Evolutionary conservation across 768 basidiomycete genomes (phyloP), one percentile per base, ranked within the genome.

Genomic region (Lactarius quietus): DNA sequence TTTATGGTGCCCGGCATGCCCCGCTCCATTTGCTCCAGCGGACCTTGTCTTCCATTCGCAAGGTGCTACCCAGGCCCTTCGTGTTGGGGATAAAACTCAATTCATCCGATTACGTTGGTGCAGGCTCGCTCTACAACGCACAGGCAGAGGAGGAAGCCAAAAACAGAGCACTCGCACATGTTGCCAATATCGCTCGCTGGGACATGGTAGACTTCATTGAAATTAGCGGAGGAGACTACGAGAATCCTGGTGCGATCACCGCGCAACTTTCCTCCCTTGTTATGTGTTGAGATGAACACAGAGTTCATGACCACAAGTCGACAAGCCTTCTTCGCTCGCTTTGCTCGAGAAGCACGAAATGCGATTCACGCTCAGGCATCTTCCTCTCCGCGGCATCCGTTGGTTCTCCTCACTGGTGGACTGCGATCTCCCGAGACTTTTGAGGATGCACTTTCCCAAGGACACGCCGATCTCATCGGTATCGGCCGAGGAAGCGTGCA

Each of bases 161-260:
- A 53, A 66, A 69, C 8, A 77, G 81, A 29, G 87, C 87, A 1
- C 74, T 93, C 3, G 74, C 80, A 26, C 87, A 94, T 70, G 77
- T 93, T 15, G 74, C 76, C 20, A 73, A 80, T 43, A 84, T 94
- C 33, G 83, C 87, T 0, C 72, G 74, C 43, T 92, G 91, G 86
- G 81, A 81, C 1, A 75, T 77, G 20, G 71, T 95, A 6, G 93
- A 96, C 73, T 89, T 93, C 71, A 85, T 96, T 58, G 93, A 96
- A 74, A 84, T 96, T 65, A 92, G 88, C 62, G 93, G 93, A 1
- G 93, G 93, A 0, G 87, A 88, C 72, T 96, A 95, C 69, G 90
- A 93, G 71, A 83, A 81, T 20, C 88, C 90, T 69, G 84, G 92
- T 88, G 69, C 20, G 80, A 70, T 3, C 26, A 26, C 20, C 6